Base-by-base conservation (phyloP, 768 basidiomycete genomes). In the Leucocoprinus leucothites region DNA sequence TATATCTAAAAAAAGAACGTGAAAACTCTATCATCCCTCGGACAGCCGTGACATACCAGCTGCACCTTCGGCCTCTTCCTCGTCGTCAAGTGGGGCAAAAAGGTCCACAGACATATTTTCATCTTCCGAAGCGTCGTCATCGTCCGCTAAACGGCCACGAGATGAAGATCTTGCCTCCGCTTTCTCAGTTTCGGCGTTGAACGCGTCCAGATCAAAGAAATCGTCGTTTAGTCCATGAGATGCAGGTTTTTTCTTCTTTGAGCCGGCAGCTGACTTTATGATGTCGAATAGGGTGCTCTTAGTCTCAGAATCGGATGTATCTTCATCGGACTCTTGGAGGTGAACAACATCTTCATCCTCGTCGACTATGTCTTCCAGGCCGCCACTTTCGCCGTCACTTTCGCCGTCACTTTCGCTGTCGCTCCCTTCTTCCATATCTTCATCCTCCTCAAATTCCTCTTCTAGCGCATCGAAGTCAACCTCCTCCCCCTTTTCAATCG, bases 401-500 rank as follows among this genome's bases (percentile, higher is more conserved):
- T 54, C 36, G 14, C 46, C 58, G 42, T 64, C 31, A 31, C 31
- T 31, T 6, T 60, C 60, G 16, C 56, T 51, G 13, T 57, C 58
- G 1, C 56, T 56, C 9, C 61, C 57, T 8, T 63, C 67, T 21
- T 63, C 64, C 9, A 62, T 63, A 19, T 66, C 63, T 24, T 58
- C 57, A 19, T 66, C 63, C 24, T 58, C 57, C n/a, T 47, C 56
- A 25, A 48, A 13, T 6, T 59, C 57, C 13, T 51, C 59, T 5
- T 46, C 53, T n/a, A 51, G 26, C 19, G 68, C 57, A 18, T 64
- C 63, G 4, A 65, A 65, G 3, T 62, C 65, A 25, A 98, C 97
- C 65, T 86, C 73, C 80, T 96, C 96, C 63, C 94, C 97, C 51
- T 82, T 82, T 60, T 77, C 74, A 92, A 98, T 95, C 58, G 94